phyloP scores from a whole-genome alignment of 2,329 filamentous ascomycete genomes.

The Aspergillus sp. region DNA sequence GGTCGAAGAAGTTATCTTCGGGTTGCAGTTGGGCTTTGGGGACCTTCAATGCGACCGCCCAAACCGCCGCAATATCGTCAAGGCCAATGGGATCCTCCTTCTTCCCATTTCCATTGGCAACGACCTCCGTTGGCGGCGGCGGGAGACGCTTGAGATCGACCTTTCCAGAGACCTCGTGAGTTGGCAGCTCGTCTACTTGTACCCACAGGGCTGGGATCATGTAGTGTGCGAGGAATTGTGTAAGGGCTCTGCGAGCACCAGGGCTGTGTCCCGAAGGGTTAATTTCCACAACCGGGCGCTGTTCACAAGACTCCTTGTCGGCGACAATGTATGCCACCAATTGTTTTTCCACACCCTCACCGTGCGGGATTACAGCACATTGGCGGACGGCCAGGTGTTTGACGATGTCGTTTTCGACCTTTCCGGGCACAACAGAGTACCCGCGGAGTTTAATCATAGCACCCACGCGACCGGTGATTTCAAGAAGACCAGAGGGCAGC shows the following conservation, averaged over 20 bases:
- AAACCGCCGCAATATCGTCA: constrained; percentile 68
- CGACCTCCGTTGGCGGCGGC: constrained; percentile 53
- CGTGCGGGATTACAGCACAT: constrained; percentile 71
- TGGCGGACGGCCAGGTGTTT: constrained; percentile 68
- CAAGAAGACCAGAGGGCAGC: constrained; percentile 66
- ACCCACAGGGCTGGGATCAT: constrained; percentile 83
- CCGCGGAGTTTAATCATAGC: constrained; percentile 80
- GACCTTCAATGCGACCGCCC: constrained; percentile 70
- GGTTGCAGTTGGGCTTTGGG: constrained; percentile 61
- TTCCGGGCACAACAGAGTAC: constrained; percentile 74
- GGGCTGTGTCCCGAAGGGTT: constrained; percentile 72
- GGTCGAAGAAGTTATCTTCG: constrained; percentile 77
- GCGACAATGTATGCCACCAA: constrained; percentile 74
- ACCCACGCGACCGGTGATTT: constrained; percentile 74
- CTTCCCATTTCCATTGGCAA: constrained; percentile 41
- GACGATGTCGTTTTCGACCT: constrained; percentile 72
- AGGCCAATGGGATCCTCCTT: constrained; percentile 65
- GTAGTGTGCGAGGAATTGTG: constrained; percentile 71
- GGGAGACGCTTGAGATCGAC: constrained; percentile 72
- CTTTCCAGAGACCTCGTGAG: constrained; percentile 77
- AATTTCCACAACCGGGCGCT: constrained; percentile 64
- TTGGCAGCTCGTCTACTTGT: constrained; percentile 68
- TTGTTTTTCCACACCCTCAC: constrained; percentile 73
- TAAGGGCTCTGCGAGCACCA: constrained; percentile 63
- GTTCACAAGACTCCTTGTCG: constrained; percentile 58